phyloP scores from a whole-genome alignment of 345 rosid species.

The Fremontodendron californicum region DNA sequence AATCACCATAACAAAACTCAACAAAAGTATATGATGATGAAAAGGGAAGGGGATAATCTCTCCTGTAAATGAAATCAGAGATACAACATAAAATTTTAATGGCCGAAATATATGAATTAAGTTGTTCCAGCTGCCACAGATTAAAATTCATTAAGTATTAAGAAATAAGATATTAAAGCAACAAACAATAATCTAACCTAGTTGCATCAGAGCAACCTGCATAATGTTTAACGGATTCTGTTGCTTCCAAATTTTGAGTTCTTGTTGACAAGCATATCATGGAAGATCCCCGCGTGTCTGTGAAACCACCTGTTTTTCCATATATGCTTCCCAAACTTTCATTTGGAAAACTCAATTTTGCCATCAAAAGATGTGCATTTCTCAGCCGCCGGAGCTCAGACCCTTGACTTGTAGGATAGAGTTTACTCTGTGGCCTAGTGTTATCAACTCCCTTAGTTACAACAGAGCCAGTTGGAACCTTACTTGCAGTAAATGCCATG shows the following conservation, averaged over 20 bases:
- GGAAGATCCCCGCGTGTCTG: constrained; percentile 40
- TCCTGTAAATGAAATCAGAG: too few species aligned
- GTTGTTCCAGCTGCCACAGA: background rate
- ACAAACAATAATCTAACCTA: constrained; percentile 32
- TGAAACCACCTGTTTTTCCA: constrained; percentile 34
- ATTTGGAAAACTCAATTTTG: constrained; percentile 31
- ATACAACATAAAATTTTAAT: too few species aligned
- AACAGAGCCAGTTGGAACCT: constrained; percentile 44
- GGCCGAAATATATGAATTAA: background rate
- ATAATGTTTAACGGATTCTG: constrained; percentile 37
- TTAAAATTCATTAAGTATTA: background rate
- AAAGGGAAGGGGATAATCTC: background rate
- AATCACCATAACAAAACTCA: background rate
- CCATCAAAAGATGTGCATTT: constrained; percentile 25
- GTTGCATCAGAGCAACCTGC: constrained; percentile 43
- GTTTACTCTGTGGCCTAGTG: constrained; percentile 27
- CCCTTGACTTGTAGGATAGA: constrained; percentile 21
- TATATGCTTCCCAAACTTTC: constrained; percentile 34
- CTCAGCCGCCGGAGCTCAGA: constrained; percentile 23
- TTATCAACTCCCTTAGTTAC: constrained; percentile 31
- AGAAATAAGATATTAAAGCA: background rate
- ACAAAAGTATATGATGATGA: background rate
- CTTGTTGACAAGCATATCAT: constrained; percentile 51
- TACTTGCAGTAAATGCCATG: constrained; percentile 55
- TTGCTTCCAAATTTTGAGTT: constrained; percentile 47